Conservation (phyloP, 371 early-diverging fungal species). For the Syncephalis fuscata region DNA sequence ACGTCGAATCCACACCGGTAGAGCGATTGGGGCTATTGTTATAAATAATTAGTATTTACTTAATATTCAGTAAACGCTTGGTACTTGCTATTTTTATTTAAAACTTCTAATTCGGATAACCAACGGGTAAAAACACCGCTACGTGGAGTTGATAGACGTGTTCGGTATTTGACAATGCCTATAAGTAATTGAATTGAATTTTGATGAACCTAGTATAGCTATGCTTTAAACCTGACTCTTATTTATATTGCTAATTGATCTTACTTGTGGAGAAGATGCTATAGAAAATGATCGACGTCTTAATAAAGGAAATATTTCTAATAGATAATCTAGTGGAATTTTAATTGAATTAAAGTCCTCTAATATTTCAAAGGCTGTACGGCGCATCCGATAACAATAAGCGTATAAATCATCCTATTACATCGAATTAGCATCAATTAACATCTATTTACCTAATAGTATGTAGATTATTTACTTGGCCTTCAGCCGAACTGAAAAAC, state of each 20-base stretch:
- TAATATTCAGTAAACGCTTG: too few species aligned
- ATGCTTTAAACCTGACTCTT: background rate
- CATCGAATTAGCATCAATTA: too few species aligned
- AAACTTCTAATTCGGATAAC: constrained; percentile 27
- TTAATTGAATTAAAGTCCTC: constrained; percentile 57
- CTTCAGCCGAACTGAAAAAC: constrained; percentile 62
- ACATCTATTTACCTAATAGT: too few species aligned
- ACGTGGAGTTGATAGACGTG: constrained; percentile 46
- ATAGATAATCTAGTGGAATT: constrained; percentile 59
- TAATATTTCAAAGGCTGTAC: constrained; percentile 70
- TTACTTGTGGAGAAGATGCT: constrained; percentile 26
- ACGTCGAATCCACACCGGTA: constrained; percentile 34
- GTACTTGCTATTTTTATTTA: constrained; percentile 1
- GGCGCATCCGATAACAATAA: constrained; percentile 60
- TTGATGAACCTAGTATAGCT: constrained; percentile 11
- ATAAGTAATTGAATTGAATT: constrained; percentile 49
- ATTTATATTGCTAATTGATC: background rate
- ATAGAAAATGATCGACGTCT: constrained; percentile 77
- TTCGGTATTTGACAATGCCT: constrained; percentile 75
- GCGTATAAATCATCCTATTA: constrained; percentile 61
- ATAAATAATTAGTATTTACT: too few species aligned
- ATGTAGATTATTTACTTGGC: constrained; percentile 56
- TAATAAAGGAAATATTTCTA: constrained; percentile 68
- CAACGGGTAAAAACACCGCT: constrained; percentile 73
- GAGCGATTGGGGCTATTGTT: too few species aligned